Base-by-base conservation (phyloP, 176 grass and related monocot species). In the Triticum dicoccoides region DNA sequence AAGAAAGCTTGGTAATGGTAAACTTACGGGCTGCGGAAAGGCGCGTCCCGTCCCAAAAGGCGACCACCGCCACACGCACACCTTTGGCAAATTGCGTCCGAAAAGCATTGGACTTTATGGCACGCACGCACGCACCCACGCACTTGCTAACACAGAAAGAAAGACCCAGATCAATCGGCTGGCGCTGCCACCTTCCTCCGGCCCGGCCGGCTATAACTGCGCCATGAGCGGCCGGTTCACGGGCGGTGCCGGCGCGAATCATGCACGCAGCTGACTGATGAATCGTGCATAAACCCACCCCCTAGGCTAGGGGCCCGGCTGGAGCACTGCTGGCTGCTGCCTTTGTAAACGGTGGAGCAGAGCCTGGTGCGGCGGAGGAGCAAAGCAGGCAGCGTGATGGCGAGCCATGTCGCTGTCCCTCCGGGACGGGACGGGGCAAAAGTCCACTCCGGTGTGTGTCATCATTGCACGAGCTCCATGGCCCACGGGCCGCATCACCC, bases 341-440 rank as follows among this genome's bases (percentile, higher is more conserved):
- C 56, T 21, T 59, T 54, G 51, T 54, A 18, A 54, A 54, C 51
- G 51, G 5, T 54, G 0, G 51, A 17, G 51, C 51, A 54, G 51
- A 54, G 51, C 15, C 29, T 3, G 33, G 20, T 8, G 75, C 42
- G 44, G 3, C 24, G 73, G 73, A 73, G 67, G 56, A 52, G 58
- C 77, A 35, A 0, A 54, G 51, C 47, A 58, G 1, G 56, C 56
- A 59, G 39, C 78, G 64, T 67, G 44, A 82, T 87, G 86, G 70
- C 44, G 24, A 69, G 68, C 30, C 72, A 82, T 87, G 70, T 66
- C 70, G 2, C 18, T 68, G 70, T 76, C 79, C 3, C 69, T 85
- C 86, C 51, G 51, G 61, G 41, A 58, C 72, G 38, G 61, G 41
- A 58, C 72, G 38, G 18, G 65, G 73, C 83, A 25, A 77, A 84